Percentiles rank a stretch among this genome's conserved stretches.
Evolutionary conservation across 768 basidiomycete species (phyloP).

Genomic region (Chalciporus sphaerocephalus): DNA sequence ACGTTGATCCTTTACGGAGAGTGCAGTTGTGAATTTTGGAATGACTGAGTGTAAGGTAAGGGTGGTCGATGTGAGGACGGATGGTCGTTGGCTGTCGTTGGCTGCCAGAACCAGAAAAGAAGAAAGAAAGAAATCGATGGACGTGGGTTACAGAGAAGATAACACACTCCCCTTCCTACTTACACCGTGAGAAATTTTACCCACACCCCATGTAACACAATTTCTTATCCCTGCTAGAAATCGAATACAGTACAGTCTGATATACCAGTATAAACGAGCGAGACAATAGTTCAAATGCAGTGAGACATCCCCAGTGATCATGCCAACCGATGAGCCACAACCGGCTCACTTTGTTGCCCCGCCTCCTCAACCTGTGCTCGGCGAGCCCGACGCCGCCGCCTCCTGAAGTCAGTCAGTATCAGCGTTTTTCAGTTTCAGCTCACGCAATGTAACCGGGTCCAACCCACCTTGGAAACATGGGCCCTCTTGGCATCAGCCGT

Average conservation of each 20-base stretch:
- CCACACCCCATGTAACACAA: no score
- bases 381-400: slow-evolving; percentile 29
- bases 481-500: slow-evolving; percentile 87
- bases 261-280: no score
- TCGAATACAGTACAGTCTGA: no score
- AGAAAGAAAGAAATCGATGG: slow-evolving; percentile 31
- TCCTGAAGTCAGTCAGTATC: slow-evolving; percentile 11
- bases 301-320: neutral
- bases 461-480: slow-evolving; percentile 70
- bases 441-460: neutral
- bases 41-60: slow-evolving; percentile 1
- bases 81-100: slow-evolving; percentile 15
- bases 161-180: slow-evolving; percentile 30
- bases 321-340: neutral
- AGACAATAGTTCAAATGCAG: no score
- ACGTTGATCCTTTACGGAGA: slow-evolving; percentile 19
- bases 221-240: no score
- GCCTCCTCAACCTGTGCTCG: slow-evolving; percentile 13
- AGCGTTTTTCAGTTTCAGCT: neutral
- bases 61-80: neutral
- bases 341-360: neutral
- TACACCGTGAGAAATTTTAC: slow-evolving; percentile 28
- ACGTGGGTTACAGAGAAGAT: slow-evolving; percentile 28
- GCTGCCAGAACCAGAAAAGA: slow-evolving; percentile 23
- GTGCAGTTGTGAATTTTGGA: slow-evolving; percentile 20